These are phyloP conservation scores for Lipomyces anomalus DNA, from an alignment of 805 yeast species.

Conservation along the genomic window DNA sequence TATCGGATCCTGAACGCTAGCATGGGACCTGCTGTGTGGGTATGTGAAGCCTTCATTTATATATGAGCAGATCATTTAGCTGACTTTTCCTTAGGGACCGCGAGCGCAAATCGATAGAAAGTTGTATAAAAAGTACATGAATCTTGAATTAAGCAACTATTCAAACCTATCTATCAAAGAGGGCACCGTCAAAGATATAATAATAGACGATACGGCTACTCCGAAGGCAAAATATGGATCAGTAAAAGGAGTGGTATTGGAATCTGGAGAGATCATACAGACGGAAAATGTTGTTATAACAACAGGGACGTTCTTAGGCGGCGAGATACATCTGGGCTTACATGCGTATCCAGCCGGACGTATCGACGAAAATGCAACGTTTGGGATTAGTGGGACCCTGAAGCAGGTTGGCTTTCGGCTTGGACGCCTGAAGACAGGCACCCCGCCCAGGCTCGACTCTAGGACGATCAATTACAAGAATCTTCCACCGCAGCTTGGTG, in stretches of 20 bases:
- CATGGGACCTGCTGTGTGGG: slow-evolving; percentile 95
- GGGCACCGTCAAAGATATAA: slow-evolving; percentile 79
- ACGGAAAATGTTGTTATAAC: slow-evolving; percentile 75
- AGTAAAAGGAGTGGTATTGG: slow-evolving; percentile 68
- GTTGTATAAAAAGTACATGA: slow-evolving; percentile 77
- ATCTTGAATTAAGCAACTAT: slow-evolving; percentile 46
- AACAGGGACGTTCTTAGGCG: slow-evolving; percentile 93
- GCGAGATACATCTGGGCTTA: slow-evolving; percentile 89
- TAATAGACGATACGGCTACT: slow-evolving; percentile 45
- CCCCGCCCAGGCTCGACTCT: slow-evolving; percentile 83
- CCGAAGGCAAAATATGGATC: slow-evolving; percentile 35
- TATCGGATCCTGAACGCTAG: slow-evolving; percentile 80
- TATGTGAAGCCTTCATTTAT: too few relatives aligned
- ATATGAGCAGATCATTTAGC: too few relatives aligned
- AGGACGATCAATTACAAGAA: slow-evolving; percentile 61
- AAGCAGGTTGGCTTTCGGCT: slow-evolving; percentile 69
- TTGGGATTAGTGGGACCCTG: slow-evolving; percentile 78
- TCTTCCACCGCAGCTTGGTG: slow-evolving; percentile 72
- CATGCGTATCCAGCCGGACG: slow-evolving; percentile 82
- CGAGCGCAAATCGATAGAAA: slow-evolving; percentile 91
- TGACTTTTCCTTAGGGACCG: too few relatives aligned
- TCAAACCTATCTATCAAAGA: slow-evolving; percentile 55
- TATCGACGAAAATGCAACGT: slow-evolving; percentile 86
- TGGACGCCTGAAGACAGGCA: slow-evolving; percentile 93
- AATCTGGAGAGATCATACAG: slow-evolving; percentile 54